phyloP scores from a whole-genome alignment of 1,284 basidiomycete species.

The Apiotrichum sp. region DNA sequence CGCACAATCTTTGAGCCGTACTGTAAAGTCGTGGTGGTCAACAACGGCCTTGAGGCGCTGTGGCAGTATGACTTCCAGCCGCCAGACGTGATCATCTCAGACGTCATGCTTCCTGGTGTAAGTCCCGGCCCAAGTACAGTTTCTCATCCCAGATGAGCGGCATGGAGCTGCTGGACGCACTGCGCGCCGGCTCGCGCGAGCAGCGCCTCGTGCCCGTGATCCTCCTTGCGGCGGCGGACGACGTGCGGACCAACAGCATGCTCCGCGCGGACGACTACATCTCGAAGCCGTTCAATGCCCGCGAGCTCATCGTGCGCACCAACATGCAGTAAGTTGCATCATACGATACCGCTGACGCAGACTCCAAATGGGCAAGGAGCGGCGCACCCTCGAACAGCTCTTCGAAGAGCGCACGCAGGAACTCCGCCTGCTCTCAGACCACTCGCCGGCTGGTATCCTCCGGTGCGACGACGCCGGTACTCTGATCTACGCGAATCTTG shows the following conservation, averaged over 20 bases:
- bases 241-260: constrained; percentile 20
- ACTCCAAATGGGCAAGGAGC: constrained; percentile 40
- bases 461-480: constrained; percentile 23
- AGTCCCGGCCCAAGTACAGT: constrained; percentile 2
- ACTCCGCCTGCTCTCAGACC: constrained; percentile 35
- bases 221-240: constrained; percentile 39
- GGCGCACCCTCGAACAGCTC: constrained; percentile 31
- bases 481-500: constrained; percentile 27
- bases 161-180: constrained; percentile 26
- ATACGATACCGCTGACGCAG: background rate
- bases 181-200: constrained; percentile 20
- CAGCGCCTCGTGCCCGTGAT: constrained; percentile 32
- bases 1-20: constrained; percentile 40
- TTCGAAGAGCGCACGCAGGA: constrained; percentile 42
- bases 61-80: constrained; percentile 27
- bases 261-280: constrained; percentile 47
- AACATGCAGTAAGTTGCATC: constrained; percentile 37
- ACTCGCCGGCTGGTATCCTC: constrained; percentile 40
- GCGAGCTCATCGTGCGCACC: constrained; percentile 48
- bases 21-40: constrained; percentile 45
- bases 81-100: constrained; percentile 42
- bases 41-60: constrained; percentile 46
- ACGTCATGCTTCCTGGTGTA: constrained; percentile 48
- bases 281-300: constrained; percentile 41
- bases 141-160: constrained; percentile 28